These are phyloP conservation scores for Gentiana dahurica DNA, from an alignment of 257 asterid genomes.

Conservation along the genomic window DNA sequence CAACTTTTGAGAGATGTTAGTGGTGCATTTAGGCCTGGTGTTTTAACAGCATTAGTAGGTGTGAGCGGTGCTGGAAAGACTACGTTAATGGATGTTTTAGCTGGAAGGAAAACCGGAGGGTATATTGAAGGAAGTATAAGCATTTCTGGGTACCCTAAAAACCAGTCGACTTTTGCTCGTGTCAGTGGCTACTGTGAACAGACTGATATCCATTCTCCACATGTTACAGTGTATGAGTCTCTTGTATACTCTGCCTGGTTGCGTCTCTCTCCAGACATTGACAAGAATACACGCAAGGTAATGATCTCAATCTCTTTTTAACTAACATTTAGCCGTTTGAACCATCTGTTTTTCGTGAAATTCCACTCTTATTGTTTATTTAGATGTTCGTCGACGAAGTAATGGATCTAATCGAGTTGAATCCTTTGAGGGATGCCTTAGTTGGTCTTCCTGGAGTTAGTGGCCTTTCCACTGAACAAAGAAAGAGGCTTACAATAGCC, in stretches of 20 bases:
- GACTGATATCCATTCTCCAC: slow-evolving; percentile 74
- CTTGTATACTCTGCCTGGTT: slow-evolving; percentile 71
- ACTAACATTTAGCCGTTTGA: not conserved
- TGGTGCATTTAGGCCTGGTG: slow-evolving; percentile 82
- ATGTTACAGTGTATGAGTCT: slow-evolving; percentile 60
- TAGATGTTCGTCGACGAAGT: slow-evolving; percentile 73
- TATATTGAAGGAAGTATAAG: slow-evolving; percentile 54
- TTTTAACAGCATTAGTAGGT: slow-evolving; percentile 78
- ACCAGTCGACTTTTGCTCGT: slow-evolving; percentile 63
- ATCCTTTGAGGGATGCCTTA: slow-evolving; percentile 36
- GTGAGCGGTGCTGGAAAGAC: slow-evolving; percentile 90
- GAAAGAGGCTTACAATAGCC: slow-evolving; percentile 72
- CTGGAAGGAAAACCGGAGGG: slow-evolving; percentile 80
- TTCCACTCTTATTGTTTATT: not conserved
- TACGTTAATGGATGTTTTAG: slow-evolving; percentile 68
- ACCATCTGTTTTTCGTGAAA: not conserved
- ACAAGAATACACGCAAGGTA: slow-evolving; percentile 36
- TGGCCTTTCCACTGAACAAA: slow-evolving; percentile 75
- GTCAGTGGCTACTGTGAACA: slow-evolving; percentile 82
- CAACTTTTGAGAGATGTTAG: slow-evolving; percentile 57
- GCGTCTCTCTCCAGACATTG: slow-evolving; percentile 45
- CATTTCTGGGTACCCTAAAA: slow-evolving; percentile 64
- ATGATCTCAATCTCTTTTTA: not conserved
- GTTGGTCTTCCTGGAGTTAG: slow-evolving; percentile 71
- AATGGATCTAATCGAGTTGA: slow-evolving; percentile 71